Evolutionary conservation across 805 yeast species (phyloP), one percentile per base, ranked within the genome.

Genomic region (Millerago galiae): DNA sequence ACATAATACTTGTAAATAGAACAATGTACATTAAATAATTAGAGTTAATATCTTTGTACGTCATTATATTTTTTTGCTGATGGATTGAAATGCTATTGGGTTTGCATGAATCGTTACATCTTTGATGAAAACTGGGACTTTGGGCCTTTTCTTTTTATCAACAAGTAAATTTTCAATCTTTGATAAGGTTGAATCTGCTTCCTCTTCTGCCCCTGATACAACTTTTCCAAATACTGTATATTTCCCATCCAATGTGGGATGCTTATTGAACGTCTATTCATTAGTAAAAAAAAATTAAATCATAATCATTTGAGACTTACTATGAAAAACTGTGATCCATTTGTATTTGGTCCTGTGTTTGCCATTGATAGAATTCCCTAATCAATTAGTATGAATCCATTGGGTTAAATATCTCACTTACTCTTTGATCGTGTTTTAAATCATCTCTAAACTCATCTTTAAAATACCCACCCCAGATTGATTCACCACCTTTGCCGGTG

Each of bases 211-310:
- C 1, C 91, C 91, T 37, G 74, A 76, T 11, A 74, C 50, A 26
- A 84, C 79, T 61, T 81, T 85, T 27, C 93, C 95, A 57, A 84
- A 83, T 0, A 81, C 86, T 42, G 83, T 89, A 59, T 82, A 81
- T 11, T 65, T 63, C 28, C 77, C 79, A 59, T 82, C 76, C 49
- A 81, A 65, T 61, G 90, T 95, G 2, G 96, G 91, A 3, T 96
- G 88, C n/a, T 65, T 79, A 2, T 77, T 89, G 5, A 95, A 86
- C 17, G 98, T 91, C 66, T 61, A 6, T 18, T 17, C 29, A 28
- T 28, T 33, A 26, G 49, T 45, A 40, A 34, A 37, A 40, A 34
- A 37, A 6, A 4, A 8, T 28, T 10, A 3, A 8, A 15, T n/a
- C 33, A 35, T 13, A n/a, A n/a, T 16, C 13, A 5, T 5, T 27